Evolutionary conservation across 164 flowering plant genomes (phyloP).

Genomic region (Tinospora cordifolia): DNA sequence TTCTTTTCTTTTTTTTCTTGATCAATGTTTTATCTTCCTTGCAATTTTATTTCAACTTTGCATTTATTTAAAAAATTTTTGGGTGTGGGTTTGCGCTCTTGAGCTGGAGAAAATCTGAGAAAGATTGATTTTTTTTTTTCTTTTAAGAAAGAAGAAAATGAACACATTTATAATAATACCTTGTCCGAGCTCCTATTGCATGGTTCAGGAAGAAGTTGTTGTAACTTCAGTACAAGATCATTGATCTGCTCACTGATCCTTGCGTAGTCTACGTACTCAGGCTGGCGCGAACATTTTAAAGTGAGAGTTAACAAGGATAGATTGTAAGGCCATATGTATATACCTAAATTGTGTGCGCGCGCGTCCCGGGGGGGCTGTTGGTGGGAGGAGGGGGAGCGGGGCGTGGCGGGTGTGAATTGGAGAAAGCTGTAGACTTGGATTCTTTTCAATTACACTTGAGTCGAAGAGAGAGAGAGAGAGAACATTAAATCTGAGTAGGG

Average conservation of each 20-base stretch:
- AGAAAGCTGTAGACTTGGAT: conserved; percentile 11
- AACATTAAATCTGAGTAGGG: background rate
- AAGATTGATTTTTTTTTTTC: too few relatives aligned
- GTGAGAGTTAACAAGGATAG: too few relatives aligned
- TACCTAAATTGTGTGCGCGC: too few relatives aligned
- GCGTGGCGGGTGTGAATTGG: conserved; percentile 14
- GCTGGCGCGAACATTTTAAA: conserved; percentile 40
- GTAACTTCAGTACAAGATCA: conserved; percentile 72
- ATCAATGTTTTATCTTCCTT: too few relatives aligned
- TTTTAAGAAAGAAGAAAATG: background rate
- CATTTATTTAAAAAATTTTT: too few relatives aligned
- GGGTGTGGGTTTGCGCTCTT: too few relatives aligned
- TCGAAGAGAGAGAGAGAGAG: conserved; percentile 8
- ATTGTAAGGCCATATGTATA: too few relatives aligned
- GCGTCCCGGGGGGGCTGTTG: too few relatives aligned
- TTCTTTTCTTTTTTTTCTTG: too few relatives aligned
- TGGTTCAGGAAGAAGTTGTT: conserved; percentile 72
- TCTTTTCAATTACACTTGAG: conserved; percentile 9
- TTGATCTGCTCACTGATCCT: conserved; percentile 67
- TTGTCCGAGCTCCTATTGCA: conserved; percentile 46
- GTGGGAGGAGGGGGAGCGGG: background rate
- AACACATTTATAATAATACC: conserved; percentile 9
- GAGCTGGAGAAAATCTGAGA: too few relatives aligned
- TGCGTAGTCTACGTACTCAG: conserved; percentile 36
- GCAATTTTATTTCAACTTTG: too few relatives aligned